Percentiles rank a stretch among this genome's conserved stretches.
Evolutionary conservation across 768 basidiomycete species (phyloP).

Genomic region (Basidioascus undulatus): DNA sequence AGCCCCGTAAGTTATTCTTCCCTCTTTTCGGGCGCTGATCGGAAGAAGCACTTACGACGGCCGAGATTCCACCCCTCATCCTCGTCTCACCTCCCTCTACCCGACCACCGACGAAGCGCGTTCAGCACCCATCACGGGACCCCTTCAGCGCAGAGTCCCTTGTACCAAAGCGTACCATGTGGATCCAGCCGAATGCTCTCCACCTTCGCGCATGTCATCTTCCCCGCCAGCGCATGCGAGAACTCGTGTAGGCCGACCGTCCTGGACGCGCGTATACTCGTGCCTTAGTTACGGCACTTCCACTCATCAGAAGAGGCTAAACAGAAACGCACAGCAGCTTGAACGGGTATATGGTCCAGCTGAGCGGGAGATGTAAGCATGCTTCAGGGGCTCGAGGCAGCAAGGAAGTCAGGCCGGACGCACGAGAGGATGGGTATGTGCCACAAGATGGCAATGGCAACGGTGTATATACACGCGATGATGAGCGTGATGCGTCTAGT

Average conservation of each 20-base stretch:
- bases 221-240: neutral
- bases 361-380: no score
- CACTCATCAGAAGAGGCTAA: neutral
- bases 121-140: no score
- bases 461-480: conserved; percentile 48
- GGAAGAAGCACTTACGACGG: no score
- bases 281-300: no score
- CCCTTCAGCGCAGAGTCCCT: conserved; percentile 39
- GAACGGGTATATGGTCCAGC: conserved; percentile 37
- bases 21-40: no score
- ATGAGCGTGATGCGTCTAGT: conserved; percentile 51
- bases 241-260: conserved; percentile 15
- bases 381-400: conserved; percentile 59
- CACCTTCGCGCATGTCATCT: conserved; percentile 3
- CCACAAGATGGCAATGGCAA: conserved; percentile 62
- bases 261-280: conserved; percentile 82
- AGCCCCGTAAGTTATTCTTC: no score
- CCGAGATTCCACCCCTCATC: no score
- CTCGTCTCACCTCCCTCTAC: no score
- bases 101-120: no score
- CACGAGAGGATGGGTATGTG: conserved; percentile 17
- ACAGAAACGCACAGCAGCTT: neutral
- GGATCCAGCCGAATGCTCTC: conserved; percentile 35
- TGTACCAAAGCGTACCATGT: neutral
- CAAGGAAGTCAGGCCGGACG: neutral